Base-by-base conservation (phyloP, 352 stramenopile species). In the Pseudoperonospora humuli region DNA sequence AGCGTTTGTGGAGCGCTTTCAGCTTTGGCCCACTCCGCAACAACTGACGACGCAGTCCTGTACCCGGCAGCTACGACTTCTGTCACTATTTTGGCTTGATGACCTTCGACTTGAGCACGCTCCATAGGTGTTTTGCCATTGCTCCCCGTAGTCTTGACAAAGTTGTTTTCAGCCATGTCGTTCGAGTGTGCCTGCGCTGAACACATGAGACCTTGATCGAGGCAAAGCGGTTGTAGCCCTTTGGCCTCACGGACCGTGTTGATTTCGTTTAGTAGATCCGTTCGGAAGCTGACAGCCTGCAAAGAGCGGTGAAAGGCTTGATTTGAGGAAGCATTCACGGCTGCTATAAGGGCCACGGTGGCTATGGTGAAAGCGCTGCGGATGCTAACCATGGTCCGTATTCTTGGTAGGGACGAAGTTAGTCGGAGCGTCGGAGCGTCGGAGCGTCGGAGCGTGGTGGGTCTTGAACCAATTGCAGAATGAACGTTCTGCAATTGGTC, bases 41-140 rank as follows among this genome's bases (percentile, higher is more conserved):
- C 68, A 34, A 78, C 61, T 7, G 29, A 50, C 18, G 57, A 43
- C 4, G 62, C 64, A 3, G 60, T 53, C 17, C 36, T 40, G 45
- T 75, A 75, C 4, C 71, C 71, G 11, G 59, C 68, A 19, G 54
- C 71, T 5, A 79, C 67, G 35, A 74, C 67, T 38, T 84, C 71
- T n/a, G 57, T 64, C 11, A 72, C 58, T 0, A 10, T 18, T 1
- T 19, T 17, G 1, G 49, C 57, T 2, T 55, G 32, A 41, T 73
- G 78, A 1, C 56, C 59, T 11, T 63, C 26, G 5, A 5, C 25
- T 9, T 38, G 19, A 4, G 66, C 61, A 24, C 70, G 67, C 3
- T 55, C 28, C 45, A 47, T 61, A 6, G 63, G 50, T 18, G 34
- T 48, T 20, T 65, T 66, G 20, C 62, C 65, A 44, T 77, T 42